Evolutionary conservation across 257 asterid genomes (phyloP).

Genomic region (Forsythia suspensa): DNA sequence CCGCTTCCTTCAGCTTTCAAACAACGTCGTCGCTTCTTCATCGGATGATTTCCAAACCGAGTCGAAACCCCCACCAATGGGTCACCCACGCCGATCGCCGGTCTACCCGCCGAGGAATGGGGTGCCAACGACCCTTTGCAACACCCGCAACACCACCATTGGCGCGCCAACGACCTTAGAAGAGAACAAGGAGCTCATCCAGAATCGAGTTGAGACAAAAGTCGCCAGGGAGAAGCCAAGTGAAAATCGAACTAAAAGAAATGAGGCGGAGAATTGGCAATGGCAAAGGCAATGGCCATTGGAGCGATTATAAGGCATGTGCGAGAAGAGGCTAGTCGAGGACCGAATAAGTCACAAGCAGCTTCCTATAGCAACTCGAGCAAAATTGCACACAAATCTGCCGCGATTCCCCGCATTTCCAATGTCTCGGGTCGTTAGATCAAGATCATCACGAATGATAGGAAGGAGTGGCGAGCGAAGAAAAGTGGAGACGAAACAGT

Average conservation of each 20-base stretch:
- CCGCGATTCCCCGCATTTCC: constrained; percentile 86
- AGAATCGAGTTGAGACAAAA: constrained; percentile 84
- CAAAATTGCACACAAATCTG: constrained; percentile 84
- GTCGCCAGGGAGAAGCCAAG: constrained; percentile 81
- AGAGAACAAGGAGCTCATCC: constrained; percentile 90
- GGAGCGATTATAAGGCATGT: too few species aligned
- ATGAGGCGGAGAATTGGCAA: constrained; percentile 41
- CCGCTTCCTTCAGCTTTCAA: too few species aligned
- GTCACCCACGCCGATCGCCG: too few species aligned
- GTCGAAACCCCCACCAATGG: too few species aligned
- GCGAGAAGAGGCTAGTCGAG: constrained; percentile 74
- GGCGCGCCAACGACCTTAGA: constrained; percentile 56
- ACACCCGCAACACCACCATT: constrained; percentile 83
- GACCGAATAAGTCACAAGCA: constrained; percentile 79
- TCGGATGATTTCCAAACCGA: too few species aligned
- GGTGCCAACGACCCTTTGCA: too few species aligned
- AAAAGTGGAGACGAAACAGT: constrained; percentile 82
- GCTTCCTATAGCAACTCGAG: constrained; percentile 85
- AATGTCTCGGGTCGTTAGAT: constrained; percentile 72
- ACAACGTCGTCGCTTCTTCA: too few species aligned
- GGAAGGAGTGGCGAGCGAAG: constrained; percentile 84
- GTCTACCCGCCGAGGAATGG: too few species aligned
- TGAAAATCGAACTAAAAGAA: constrained; percentile 68
- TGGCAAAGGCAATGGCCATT: constrained; percentile 50
- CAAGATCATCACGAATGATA: constrained; percentile 76